Evolutionary conservation across 208 protist genomes (phyloP).

Genomic region (Leishmania arabica): DNA sequence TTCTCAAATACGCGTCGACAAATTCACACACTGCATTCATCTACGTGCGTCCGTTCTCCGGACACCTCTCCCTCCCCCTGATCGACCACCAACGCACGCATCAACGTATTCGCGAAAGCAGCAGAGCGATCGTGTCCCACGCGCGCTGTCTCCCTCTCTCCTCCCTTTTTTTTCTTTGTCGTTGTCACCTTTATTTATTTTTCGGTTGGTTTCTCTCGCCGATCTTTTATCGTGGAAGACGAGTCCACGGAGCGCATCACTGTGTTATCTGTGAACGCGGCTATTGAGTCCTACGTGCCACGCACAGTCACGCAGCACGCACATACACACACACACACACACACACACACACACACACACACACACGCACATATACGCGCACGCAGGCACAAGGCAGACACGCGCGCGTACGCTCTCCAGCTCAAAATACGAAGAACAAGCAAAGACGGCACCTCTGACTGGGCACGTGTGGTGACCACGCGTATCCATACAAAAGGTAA

Average conservation of each 20-base stretch:
- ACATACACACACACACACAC: background rate
- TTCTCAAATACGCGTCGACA: background rate
- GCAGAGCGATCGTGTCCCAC: background rate
- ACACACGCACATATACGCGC: background rate
- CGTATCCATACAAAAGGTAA: background rate
- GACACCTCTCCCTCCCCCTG: background rate
- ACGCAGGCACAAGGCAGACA: background rate
- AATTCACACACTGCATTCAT: slow-evolving; percentile 3
- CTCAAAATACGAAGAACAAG: background rate
- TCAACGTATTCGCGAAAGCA: background rate
- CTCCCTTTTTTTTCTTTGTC: background rate
- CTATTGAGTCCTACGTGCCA: background rate
- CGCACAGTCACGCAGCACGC: background rate
- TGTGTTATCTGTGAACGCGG: background rate
- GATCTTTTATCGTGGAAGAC: background rate
- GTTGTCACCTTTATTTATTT: background rate
- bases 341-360: background rate
- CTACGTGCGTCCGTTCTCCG: background rate
- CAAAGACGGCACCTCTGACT: background rate
- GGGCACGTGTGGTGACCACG: background rate
- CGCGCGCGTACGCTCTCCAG: background rate
- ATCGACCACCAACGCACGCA: background rate
- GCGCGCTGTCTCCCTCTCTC: background rate
- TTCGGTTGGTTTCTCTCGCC: background rate
- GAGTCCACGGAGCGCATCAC: background rate